phyloP scores from a whole-genome alignment of 163 green algal genomes.

The Dunaliella salina region DNA sequence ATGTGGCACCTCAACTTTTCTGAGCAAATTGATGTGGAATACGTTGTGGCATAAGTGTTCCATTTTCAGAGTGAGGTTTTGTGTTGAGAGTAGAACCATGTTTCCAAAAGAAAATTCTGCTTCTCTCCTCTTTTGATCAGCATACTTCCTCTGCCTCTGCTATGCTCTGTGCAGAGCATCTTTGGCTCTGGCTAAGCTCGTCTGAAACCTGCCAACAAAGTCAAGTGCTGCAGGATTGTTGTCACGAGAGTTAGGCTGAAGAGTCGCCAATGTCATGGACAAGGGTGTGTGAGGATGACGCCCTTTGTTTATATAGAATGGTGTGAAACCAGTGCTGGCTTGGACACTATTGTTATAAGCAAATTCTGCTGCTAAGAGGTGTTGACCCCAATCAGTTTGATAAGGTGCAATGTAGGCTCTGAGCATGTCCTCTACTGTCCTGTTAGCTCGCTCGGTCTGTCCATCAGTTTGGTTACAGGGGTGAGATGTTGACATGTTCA shows the following conservation, averaged over 20 bases:
- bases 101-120: not conserved
- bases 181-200: not conserved
- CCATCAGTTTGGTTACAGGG: constrained; percentile 62
- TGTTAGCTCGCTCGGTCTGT: constrained; percentile 55
- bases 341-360: constrained; percentile 38
- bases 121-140: not conserved
- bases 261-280: not conserved
- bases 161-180: not conserved
- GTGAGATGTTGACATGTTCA: constrained; percentile 45
- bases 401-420: constrained; percentile 27
- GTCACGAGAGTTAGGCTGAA: not conserved
- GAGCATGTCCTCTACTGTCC: constrained; percentile 51
- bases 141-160: not conserved
- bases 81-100: not conserved
- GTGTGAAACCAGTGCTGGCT: constrained; percentile 4
- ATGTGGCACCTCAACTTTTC: too few species aligned
- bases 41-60: too few species aligned
- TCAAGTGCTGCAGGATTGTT: not conserved
- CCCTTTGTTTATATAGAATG: constrained; percentile 21
- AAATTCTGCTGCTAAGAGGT: constrained; percentile 32
- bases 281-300: constrained; percentile 16
- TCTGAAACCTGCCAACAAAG: not conserved
- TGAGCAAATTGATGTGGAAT: too few species aligned
- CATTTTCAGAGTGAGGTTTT: too few species aligned
- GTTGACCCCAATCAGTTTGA: constrained; percentile 27